Evolutionary conservation across 306 rosid genomes (phyloP), one percentile per base, ranked within the genome.

Genomic region (Lotus japonicus): DNA sequence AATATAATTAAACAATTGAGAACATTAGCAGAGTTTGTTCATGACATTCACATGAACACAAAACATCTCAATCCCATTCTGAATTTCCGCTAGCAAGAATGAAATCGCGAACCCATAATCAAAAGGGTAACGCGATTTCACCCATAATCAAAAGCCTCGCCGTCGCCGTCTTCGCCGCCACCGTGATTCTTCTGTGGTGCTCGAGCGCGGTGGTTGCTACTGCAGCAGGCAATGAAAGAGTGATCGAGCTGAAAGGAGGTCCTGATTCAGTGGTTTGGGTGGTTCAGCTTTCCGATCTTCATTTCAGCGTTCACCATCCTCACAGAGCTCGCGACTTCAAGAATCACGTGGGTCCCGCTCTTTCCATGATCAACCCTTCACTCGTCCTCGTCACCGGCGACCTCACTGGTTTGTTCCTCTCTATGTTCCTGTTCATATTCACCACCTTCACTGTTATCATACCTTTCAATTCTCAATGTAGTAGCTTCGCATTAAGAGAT

Each of bases 241-340:
- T 73, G 54, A 66, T 78, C 15, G 56, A 68, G 54, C 61, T 65
- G 11, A 77, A 81, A n/a, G 92, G 86, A 67, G 80, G 57, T 21
- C 80, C 88, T 1, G 87, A 85, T 75, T 90, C 94, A 10, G 82
- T 90, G 48, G 66, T 90, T 54, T 94, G 98, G 98, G 74, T 76
- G 58, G 96, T 94, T 85, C 98, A 94, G 85, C 88, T 94, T 38
- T 90, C 98, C 44, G 97, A 94, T 87, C 96, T 94, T 67, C 98
- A 94, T 79, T 90, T 94, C 85, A 94, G 98, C 71, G 86, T 85
- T 58, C 96, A 94, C 82, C 84, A 94, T 58, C 95, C 98, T 2
- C 77, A 88, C 16, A 74, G 98, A 82, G 97, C 96, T 13, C 44
- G 45, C n/a, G 81, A 86, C 31, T 94, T 94, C 79, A 49, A 72